Percentiles rank a stretch among this genome's conserved stretches.
Evolutionary conservation across 306 rosid genomes (phyloP).

Genomic region (Leucaena leucocephala): DNA sequence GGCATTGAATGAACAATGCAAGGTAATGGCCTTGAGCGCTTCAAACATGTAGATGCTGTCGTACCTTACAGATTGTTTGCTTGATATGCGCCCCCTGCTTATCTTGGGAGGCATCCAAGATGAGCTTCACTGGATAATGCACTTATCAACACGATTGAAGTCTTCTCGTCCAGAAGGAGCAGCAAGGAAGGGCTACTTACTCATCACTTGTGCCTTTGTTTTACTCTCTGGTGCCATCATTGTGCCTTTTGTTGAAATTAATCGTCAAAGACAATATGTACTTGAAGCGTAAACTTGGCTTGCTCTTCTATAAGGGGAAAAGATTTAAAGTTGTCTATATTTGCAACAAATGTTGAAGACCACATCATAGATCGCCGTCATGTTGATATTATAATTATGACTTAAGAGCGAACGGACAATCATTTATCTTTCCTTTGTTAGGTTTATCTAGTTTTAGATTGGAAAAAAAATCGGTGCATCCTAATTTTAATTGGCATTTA

Average conservation of each 20-base stretch:
- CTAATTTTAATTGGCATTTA: not conserved
- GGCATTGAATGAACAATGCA: conserved; percentile 97
- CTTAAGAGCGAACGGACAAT: not conserved
- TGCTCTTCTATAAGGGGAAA: conserved; percentile 16
- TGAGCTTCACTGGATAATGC: conserved; percentile 33
- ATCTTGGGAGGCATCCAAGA: conserved; percentile 21
- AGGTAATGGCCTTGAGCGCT: conserved; percentile 96
- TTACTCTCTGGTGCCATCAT: conserved; percentile 33
- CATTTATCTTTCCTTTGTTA: not conserved
- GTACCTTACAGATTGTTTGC: conserved; percentile 11
- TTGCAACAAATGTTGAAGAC: not conserved
- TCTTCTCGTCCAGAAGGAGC: conserved; percentile 34
- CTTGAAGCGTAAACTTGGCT: conserved; percentile 33
- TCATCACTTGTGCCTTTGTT: conserved; percentile 5
- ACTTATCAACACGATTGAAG: conserved; percentile 18
- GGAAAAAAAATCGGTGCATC: not conserved
- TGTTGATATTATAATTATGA: not conserved
- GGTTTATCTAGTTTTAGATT: not conserved
- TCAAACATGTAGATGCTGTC: conserved; percentile 62
- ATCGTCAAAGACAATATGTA: conserved; percentile 16
- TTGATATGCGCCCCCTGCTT: conserved; percentile 20
- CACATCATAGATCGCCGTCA: no score
- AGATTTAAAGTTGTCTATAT: not conserved
- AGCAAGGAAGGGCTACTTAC: conserved; percentile 36
- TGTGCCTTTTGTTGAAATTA: conserved; percentile 25